Percentiles rank a stretch among this genome's conserved stretches.
These are phyloP conservation scores for Sporobolomyces roseus DNA, from an alignment of 768 basidiomycete species.

Conservation along the genomic window DNA sequence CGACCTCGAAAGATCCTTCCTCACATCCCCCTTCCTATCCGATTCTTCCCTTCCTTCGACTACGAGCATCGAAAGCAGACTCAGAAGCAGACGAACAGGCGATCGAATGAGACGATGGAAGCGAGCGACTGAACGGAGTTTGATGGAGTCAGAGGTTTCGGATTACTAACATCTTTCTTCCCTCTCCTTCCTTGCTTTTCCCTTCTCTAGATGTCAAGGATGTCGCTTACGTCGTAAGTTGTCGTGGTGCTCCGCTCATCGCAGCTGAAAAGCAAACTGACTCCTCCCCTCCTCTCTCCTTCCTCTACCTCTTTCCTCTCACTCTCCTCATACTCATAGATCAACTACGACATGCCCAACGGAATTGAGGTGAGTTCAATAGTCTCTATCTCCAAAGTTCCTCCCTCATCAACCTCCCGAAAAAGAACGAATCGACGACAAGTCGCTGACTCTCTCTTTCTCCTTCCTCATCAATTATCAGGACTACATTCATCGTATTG, in stretches of 20 bases:
- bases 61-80: too few relatives aligned
- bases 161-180: conserved; percentile 48
- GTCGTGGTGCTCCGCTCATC: conserved; percentile 63
- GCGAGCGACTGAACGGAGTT: neutral
- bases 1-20: too few relatives aligned
- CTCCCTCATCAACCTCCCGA: too few relatives aligned
- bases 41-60: too few relatives aligned
- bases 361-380: conserved; percentile 40
- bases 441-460: too few relatives aligned
- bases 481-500: conserved; percentile 96
- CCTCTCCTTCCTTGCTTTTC: conserved; percentile 37
- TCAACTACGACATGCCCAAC: conserved; percentile 96
- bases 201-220: conserved; percentile 87
- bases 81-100: too few relatives aligned
- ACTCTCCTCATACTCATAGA: neutral
- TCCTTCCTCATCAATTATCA: too few relatives aligned
- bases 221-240: conserved; percentile 82
- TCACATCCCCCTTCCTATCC: too few relatives aligned
- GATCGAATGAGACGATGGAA: too few relatives aligned
- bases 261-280: neutral
- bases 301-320: neutral
- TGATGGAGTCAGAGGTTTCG: too few relatives aligned
- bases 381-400: too few relatives aligned
- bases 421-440: too few relatives aligned
- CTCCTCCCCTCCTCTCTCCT: neutral